phyloP scores from a whole-genome alignment of 2,329 filamentous ascomycete species.

The Waltergamsia citrina region DNA sequence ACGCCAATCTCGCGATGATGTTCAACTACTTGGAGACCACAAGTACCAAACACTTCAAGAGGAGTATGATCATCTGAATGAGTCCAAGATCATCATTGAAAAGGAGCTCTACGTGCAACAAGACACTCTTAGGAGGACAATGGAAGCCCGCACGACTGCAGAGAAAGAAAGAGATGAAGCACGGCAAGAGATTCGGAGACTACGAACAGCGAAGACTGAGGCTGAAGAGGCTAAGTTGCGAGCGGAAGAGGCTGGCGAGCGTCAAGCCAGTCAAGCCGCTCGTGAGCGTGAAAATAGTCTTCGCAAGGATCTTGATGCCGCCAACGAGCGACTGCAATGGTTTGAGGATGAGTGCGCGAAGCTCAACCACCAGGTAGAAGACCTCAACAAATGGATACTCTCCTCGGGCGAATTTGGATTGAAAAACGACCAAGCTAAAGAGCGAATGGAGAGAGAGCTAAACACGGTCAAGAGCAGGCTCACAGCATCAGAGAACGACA shows the following conservation, averaged over 20 bases:
- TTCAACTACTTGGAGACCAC: constrained; percentile 82
- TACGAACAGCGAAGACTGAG: constrained; percentile 75
- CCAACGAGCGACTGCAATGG: constrained; percentile 65
- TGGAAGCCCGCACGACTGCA: constrained; percentile 68
- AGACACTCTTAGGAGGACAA: constrained; percentile 77
- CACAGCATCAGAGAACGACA: constrained; percentile 90
- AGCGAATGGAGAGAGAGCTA: constrained; percentile 83
- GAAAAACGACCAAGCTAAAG: constrained; percentile 88
- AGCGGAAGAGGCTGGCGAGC: constrained; percentile 73
- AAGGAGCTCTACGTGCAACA: constrained; percentile 96
- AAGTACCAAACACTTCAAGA: constrained; percentile 74
- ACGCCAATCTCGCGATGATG: constrained; percentile 87
- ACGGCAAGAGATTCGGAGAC: constrained; percentile 70
- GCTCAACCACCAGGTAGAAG: constrained; percentile 71
- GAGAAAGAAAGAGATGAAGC: constrained; percentile 87
- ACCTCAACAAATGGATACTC: constrained; percentile 76
- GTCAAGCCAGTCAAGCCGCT: constrained; percentile 66
- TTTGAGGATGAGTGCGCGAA: constrained; percentile 71
- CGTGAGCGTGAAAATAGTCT: constrained; percentile 72
- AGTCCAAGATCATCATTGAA: constrained; percentile 93
- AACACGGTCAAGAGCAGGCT: constrained; percentile 85
- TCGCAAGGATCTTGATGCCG: constrained; percentile 70
- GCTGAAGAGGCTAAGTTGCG: constrained; percentile 79
- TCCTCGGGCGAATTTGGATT: constrained; percentile 84
- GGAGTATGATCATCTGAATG: constrained; percentile 79